phyloP scores from a whole-genome alignment of 176 grass and related monocot species.

The Luzula sylvatica region DNA sequence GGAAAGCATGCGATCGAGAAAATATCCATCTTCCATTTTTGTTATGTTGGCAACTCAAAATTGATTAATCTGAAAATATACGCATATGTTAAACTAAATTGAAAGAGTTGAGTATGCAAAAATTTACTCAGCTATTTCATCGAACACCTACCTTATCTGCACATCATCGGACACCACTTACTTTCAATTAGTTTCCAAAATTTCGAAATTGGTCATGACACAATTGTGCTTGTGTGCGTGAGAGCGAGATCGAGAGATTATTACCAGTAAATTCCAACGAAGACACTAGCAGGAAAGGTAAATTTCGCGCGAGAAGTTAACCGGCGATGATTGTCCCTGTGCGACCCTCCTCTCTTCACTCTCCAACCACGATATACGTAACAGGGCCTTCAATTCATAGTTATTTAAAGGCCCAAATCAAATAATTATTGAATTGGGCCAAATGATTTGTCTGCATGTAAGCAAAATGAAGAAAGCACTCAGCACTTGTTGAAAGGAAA shows the following conservation, averaged over 20 bases:
- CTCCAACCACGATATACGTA: too few species aligned
- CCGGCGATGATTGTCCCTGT: too few species aligned
- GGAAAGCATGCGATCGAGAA: constrained; percentile 71
- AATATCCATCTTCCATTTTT: constrained; percentile 40
- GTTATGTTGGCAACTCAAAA: background rate
- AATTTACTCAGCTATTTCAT: constrained; percentile 13
- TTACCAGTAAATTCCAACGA: background rate
- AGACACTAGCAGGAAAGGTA: background rate
- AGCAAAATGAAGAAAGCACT: background rate
- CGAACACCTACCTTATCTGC: constrained; percentile 12
- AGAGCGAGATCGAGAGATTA: background rate
- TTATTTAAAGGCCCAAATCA: too few species aligned
- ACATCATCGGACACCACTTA: background rate
- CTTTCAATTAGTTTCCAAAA: background rate
- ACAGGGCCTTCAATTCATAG: too few species aligned
- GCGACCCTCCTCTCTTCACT: too few species aligned
- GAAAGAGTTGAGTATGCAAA: too few species aligned
- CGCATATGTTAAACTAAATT: background rate
- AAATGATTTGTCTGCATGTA: too few species aligned
- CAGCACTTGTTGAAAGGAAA: too few species aligned
- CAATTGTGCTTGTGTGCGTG: background rate
- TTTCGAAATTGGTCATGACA: background rate
- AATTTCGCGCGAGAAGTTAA: too few species aligned
- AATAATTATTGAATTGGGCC: too few species aligned
- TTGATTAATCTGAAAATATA: background rate